Conservation (phyloP, 257 asterid genomes). For the Salvia rosmarinus region DNA sequence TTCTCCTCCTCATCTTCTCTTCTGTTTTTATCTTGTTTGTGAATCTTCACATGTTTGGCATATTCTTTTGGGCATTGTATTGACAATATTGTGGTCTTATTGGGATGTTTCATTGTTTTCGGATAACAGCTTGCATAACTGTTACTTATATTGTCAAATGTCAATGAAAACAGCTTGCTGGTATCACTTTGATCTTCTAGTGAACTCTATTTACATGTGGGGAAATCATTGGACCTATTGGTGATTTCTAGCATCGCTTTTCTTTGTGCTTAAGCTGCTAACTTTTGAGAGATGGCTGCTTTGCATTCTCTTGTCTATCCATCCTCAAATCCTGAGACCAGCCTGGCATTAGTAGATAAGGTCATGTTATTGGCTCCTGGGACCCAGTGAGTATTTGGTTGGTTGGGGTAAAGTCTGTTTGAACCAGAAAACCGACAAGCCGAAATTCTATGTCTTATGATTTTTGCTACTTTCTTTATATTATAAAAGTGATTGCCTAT, state of each 20-base stretch:
- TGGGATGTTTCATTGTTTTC: constrained; percentile 12
- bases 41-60: constrained; percentile 11
- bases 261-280: constrained; percentile 16
- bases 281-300: not conserved
- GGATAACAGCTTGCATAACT: constrained; percentile 13
- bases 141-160: not conserved
- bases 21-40: constrained; percentile 18
- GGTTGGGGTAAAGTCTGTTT: too few relatives aligned
- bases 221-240: constrained; percentile 22
- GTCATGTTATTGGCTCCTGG: too few relatives aligned
- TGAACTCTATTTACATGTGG: constrained; percentile 18
- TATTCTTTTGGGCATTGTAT: constrained; percentile 3
- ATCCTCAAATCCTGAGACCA: not conserved
- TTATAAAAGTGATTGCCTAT: too few relatives aligned
- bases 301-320: not conserved
- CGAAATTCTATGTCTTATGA: too few relatives aligned
- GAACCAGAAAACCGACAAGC: too few relatives aligned
- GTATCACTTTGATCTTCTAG: not conserved
- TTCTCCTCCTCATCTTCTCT: constrained; percentile 28
- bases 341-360: not conserved
- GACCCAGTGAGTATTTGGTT: too few relatives aligned
- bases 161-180: constrained; percentile 8
- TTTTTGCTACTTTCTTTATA: too few relatives aligned
- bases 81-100: constrained; percentile 19
- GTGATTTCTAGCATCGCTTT: not conserved